phyloP scores from a whole-genome alignment of 345 rosid species.

The Acer negundo region DNA sequence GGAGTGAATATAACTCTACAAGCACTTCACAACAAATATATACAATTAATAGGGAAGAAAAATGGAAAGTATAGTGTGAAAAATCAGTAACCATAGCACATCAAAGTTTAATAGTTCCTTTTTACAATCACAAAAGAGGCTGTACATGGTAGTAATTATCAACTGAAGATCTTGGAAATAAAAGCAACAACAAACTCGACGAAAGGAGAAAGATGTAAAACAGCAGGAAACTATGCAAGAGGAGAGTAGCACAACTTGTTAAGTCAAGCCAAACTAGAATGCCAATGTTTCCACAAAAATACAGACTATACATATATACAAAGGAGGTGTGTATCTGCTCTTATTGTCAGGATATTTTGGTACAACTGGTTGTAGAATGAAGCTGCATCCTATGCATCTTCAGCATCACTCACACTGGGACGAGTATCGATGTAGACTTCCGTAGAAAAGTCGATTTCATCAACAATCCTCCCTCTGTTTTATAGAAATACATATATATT shows the following conservation, averaged over 20 bases:
- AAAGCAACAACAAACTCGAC: neutral
- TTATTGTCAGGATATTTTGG: slow-evolving; percentile 4
- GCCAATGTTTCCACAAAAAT: neutral
- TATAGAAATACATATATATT: neutral
- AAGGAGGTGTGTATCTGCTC: neutral
- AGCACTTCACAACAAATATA: no score
- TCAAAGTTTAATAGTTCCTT: neutral
- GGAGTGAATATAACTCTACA: no score
- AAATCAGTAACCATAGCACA: no score
- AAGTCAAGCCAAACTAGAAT: neutral
- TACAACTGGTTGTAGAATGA: neutral
- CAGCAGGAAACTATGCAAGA: neutral
- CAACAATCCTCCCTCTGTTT: slow-evolving; percentile 73
- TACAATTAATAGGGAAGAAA: no score
- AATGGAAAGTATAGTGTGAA: no score
- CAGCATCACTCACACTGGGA: slow-evolving; percentile 54
- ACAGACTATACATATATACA: neutral
- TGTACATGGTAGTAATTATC: neutral
- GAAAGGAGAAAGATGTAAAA: neutral
- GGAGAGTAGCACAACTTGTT: neutral
- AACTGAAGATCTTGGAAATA: neutral
- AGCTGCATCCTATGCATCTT: slow-evolving; percentile 39
- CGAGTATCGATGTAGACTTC: slow-evolving; percentile 65
- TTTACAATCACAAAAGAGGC: neutral
- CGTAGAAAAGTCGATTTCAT: slow-evolving; percentile 63